These are phyloP conservation scores for Candida gorgasii DNA, from an alignment of 805 yeast genomes.

Conservation along the genomic window DNA sequence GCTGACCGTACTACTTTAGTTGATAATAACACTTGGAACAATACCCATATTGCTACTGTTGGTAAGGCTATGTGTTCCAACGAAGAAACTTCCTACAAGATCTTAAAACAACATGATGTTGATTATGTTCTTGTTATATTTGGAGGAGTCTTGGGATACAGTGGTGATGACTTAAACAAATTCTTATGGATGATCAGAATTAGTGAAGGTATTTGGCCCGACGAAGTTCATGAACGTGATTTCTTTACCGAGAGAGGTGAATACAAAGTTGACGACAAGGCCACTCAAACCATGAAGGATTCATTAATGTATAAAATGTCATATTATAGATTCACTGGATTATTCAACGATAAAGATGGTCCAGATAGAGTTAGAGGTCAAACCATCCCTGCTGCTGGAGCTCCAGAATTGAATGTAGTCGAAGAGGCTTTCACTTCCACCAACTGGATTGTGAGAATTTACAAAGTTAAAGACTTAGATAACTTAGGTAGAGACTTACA, in stretches of 20 bases:
- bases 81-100: conserved; percentile 86
- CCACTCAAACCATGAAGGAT: conserved; percentile 82
- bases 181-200: conserved; percentile 99
- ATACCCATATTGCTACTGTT: conserved; percentile 98
- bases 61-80: conserved; percentile 95
- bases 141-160: conserved; percentile 91
- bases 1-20: conserved; percentile 98
- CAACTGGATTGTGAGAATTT: conserved; percentile 95
- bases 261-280: conserved; percentile 79
- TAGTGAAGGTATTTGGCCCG: conserved; percentile 99
- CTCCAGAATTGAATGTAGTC: conserved; percentile 63
- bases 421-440: conserved; percentile 96
- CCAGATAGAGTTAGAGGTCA: conserved; percentile 89
- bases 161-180: conserved; percentile 96
- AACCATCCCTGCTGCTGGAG: conserved; percentile 52
- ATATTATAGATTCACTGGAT: conserved; percentile 79
- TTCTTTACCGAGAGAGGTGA: conserved; percentile 86
- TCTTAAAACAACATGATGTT: conserved; percentile 87
- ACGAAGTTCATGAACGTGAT: conserved; percentile 85
- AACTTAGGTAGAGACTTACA: conserved; percentile 77
- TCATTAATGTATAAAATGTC: conserved; percentile 95
- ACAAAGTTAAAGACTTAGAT: conserved; percentile 87
- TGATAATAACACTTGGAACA: conserved; percentile 99
- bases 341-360: conserved; percentile 62
- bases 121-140: conserved; percentile 91